Evolutionary conservation across 768 basidiomycete species (phyloP).

Genomic region (Pleurotus ostreatus): DNA sequence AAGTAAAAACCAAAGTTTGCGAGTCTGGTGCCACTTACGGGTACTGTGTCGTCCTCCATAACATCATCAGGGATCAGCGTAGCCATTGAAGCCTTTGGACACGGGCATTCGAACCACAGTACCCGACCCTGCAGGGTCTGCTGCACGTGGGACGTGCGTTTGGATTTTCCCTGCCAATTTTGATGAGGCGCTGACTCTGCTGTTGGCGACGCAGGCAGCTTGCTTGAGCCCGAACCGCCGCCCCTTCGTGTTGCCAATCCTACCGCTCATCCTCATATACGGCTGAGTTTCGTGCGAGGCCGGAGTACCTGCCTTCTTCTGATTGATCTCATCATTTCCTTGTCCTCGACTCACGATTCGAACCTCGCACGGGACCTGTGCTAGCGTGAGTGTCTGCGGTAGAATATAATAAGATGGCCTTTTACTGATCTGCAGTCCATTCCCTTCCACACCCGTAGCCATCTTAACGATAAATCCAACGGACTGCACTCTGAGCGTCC

Average conservation of each 20-base stretch:
- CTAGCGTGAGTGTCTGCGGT: conserved; percentile 4
- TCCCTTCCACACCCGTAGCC: background rate
- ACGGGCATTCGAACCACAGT: no score
- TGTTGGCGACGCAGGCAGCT: background rate
- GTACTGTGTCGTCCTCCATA: no score
- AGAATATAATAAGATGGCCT: background rate
- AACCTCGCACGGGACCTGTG: background rate
- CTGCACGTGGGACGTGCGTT: background rate
- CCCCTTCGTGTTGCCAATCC: background rate
- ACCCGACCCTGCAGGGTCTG: background rate
- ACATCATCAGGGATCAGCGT: no score
- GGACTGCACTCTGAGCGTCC: conserved; percentile 1
- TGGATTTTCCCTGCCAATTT: background rate
- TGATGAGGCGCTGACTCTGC: background rate
- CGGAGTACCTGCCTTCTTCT: background rate
- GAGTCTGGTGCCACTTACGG: no score
- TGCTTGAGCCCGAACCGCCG: background rate
- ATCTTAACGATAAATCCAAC: background rate
- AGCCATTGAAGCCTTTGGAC: no score
- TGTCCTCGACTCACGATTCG: background rate
- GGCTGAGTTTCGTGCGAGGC: background rate
- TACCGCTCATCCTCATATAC: background rate
- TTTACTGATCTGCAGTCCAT: background rate
- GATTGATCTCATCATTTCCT: conserved; percentile 7
- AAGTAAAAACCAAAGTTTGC: no score